Conservation (phyloP, 1,139 yeast genomes). For the Pichia sp. region DNA sequence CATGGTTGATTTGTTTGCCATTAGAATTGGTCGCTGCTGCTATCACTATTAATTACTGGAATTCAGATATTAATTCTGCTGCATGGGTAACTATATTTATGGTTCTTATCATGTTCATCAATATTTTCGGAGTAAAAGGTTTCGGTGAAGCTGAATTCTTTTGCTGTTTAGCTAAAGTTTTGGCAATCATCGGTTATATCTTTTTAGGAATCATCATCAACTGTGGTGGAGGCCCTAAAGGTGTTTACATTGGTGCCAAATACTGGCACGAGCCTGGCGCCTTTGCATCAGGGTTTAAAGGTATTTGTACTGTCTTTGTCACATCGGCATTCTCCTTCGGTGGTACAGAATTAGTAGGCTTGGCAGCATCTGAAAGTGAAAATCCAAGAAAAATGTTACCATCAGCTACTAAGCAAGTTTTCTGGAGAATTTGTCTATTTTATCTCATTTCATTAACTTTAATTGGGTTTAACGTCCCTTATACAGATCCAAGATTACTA, state of each 20-base stretch:
- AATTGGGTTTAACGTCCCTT: constrained; percentile 58
- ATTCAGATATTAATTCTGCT: constrained; percentile 44
- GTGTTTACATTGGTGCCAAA: constrained; percentile 48
- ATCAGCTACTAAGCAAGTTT: constrained; percentile 61
- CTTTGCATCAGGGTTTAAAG: constrained; percentile 40
- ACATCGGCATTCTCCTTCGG: constrained; percentile 50
- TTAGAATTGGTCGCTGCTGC: constrained; percentile 64
- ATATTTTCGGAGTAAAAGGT: constrained; percentile 19
- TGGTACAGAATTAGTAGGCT: constrained; percentile 39
- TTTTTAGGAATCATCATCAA: constrained; percentile 40
- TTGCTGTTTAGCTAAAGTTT: constrained; percentile 16
- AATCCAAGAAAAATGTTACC: constrained; percentile 48
- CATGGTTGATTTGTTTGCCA: constrained; percentile 59
- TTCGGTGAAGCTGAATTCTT: constrained; percentile 22
- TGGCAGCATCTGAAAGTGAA: constrained; percentile 40
- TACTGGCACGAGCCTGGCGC: constrained; percentile 58
- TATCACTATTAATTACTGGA: constrained; percentile 58
- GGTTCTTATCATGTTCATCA: constrained; percentile 38
- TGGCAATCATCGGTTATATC: constrained; percentile 35
- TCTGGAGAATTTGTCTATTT: constrained; percentile 60
- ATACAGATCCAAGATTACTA: constrained; percentile 39
- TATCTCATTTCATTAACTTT: constrained; percentile 41
- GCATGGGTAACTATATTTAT: constrained; percentile 58
- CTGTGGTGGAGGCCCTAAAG: constrained; percentile 50
- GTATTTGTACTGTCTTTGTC: constrained; percentile 38